Conservation (phyloP, 352 stramenopile species). For the Phytophthora parvispora region DNA sequence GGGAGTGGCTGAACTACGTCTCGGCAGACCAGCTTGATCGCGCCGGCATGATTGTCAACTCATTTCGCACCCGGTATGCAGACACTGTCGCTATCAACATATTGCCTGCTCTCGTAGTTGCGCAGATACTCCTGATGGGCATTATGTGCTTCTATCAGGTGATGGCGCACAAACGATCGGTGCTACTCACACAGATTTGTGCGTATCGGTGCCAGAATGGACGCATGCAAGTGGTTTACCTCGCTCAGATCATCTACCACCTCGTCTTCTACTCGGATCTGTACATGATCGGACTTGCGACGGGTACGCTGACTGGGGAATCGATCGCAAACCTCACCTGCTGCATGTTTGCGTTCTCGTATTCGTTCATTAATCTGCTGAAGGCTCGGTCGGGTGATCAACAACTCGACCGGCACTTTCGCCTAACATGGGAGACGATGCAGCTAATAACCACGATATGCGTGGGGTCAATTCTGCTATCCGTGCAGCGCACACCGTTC, state of each 20-base stretch:
- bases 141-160: not conserved
- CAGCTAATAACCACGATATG: not conserved
- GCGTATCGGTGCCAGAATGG: not conserved
- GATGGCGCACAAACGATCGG: not conserved
- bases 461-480: not conserved
- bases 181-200: not conserved
- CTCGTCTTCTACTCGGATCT: not conserved
- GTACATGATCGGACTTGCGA: not conserved
- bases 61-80: not conserved
- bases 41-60: not conserved
- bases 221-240: not conserved
- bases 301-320: not conserved
- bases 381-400: not conserved
- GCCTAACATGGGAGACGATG: slow-evolving; percentile 1
- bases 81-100: not conserved
- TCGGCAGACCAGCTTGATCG: not conserved
- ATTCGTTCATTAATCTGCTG: not conserved
- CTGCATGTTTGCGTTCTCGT: not conserved
- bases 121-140: not conserved
- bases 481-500: not conserved
- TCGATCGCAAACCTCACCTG: not conserved
- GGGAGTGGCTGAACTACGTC: not conserved
- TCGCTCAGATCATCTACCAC: slow-evolving; percentile 4
- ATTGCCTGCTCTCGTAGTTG: not conserved
- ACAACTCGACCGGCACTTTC: not conserved